phyloP scores from a whole-genome alignment of 176 grass and related monocot genomes.

The Avena sativa region DNA sequence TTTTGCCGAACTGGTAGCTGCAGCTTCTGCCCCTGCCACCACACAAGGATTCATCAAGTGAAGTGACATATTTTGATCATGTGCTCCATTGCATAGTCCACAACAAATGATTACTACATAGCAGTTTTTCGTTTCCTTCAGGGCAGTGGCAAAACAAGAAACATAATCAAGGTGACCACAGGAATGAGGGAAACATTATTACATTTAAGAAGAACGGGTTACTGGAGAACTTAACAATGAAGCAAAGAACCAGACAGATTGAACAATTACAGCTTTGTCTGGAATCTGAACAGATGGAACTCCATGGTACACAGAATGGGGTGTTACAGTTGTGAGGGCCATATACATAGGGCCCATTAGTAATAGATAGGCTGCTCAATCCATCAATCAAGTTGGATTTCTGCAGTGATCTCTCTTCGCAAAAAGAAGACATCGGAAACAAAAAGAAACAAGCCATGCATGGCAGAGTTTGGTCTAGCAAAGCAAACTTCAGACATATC shows the following conservation, averaged over 20 bases:
- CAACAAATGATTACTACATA: background rate
- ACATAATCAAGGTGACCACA: background rate
- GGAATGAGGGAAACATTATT: background rate
- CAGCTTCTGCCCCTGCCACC: background rate
- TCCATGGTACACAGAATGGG: background rate
- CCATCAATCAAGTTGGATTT: background rate
- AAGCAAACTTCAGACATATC: background rate
- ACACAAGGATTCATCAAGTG: background rate
- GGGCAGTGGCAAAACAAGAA: background rate
- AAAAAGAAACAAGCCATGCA: background rate
- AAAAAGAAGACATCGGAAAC: constrained; percentile 1
- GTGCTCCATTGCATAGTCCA: background rate
- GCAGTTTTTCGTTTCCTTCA: background rate
- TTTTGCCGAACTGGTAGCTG: too few species aligned
- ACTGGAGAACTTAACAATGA: background rate
- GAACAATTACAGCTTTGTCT: background rate
- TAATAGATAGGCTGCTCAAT: background rate
- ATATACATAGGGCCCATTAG: background rate
- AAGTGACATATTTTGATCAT: constrained; percentile 27
- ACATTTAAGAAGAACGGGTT: background rate
- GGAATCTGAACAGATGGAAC: background rate
- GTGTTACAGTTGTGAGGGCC: background rate
- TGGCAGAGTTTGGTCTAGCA: background rate
- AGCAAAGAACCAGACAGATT: background rate
- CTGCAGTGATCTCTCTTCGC: background rate